A percentile compares a stretch with the other conserved stretches of the same genome.
These are phyloP conservation scores for Podaxis rugospora DNA, from an alignment of 768 basidiomycete genomes.

Conservation along the genomic window DNA sequence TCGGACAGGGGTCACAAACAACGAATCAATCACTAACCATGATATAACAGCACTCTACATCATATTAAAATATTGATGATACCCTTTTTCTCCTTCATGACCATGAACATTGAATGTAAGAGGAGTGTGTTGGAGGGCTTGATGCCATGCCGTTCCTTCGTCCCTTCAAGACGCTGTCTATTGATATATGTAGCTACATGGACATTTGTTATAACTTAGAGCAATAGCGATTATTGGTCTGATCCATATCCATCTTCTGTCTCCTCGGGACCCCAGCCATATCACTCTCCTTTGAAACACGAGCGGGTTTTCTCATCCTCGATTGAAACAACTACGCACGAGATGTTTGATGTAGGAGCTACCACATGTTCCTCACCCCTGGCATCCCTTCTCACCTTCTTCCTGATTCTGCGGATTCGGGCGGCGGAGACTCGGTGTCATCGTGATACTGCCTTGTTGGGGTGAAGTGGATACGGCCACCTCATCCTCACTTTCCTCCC, in stretches of 20 bases:
- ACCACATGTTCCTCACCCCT: no score
- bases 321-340: no score
- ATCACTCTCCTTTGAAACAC: no score
- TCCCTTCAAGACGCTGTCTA: no score
- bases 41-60: slow-evolving; percentile 65
- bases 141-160: background rate
- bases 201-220: background rate
- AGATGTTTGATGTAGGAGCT: no score
- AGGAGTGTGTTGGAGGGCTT: background rate
- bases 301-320: no score
- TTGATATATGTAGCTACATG: background rate
- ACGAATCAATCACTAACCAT: slow-evolving; percentile 11
- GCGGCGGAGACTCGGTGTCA: background rate
- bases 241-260: background rate
- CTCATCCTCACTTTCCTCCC: slow-evolving; percentile 13
- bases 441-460: background rate
- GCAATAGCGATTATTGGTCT: background rate
- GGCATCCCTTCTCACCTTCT: background rate
- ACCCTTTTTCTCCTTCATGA: slow-evolving; percentile 1
- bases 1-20: background rate
- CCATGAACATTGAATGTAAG: background rate
- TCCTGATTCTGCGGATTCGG: background rate
- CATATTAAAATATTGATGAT: slow-evolving; percentile 65
- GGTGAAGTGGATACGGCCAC: slow-evolving; percentile 1
- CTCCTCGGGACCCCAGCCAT: no score